Conservation (phyloP, 345 rosid species). For the Citrus medica region DNA sequence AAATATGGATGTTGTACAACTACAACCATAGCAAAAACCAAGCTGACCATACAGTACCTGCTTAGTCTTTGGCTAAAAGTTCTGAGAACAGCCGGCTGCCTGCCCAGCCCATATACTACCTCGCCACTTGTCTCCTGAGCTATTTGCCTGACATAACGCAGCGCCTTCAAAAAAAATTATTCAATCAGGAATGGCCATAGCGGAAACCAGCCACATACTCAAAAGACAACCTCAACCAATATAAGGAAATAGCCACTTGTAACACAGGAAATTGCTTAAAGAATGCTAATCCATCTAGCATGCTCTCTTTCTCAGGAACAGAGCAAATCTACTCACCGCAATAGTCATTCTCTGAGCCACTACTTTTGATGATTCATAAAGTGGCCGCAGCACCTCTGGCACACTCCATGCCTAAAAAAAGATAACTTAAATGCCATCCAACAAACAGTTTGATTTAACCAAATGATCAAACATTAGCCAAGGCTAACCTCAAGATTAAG, state of each 20-base stretch:
- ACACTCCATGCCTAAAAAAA: conserved; percentile 89
- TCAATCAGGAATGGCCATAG: conserved; percentile 4
- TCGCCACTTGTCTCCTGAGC: conserved; percentile 98
- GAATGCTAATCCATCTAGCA: neutral
- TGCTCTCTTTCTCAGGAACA: neutral
- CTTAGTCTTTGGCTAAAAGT: conserved; percentile 93
- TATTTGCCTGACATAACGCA: conserved; percentile 78
- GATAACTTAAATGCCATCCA: neutral
- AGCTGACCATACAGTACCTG: conserved; percentile 47
- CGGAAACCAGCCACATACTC: neutral
- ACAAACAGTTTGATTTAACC: neutral
- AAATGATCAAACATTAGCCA: neutral
- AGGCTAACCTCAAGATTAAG: conserved; percentile 79
- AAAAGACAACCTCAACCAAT: neutral
- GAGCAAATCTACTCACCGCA: conserved; percentile 51
- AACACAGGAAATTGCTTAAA: neutral
- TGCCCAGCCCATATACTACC: conserved; percentile 88
- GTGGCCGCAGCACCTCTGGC: conserved; percentile 95
- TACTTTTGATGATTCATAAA: conserved; percentile 88
- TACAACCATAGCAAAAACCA: neutral
- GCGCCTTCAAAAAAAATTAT: conserved; percentile 49
- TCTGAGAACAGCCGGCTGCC: conserved; percentile 94
- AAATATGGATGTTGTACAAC: neutral
- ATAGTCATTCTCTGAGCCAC: conserved; percentile 95
- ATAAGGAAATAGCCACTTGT: neutral